phyloP scores from a whole-genome alignment of 2,329 filamentous ascomycete species.

The Ophiostoma montium region DNA sequence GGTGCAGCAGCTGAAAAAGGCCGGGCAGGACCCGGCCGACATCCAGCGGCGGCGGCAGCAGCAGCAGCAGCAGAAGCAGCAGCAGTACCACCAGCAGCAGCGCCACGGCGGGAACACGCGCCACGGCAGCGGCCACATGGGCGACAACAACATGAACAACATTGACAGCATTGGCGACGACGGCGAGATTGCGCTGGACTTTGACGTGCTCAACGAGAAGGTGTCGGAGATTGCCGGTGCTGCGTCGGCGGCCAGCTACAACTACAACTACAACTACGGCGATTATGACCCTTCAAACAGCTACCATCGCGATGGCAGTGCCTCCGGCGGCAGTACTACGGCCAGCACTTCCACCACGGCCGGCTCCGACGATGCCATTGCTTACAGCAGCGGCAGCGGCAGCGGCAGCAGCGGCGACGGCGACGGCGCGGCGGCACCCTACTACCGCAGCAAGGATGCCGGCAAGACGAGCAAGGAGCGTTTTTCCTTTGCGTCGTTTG shows the following conservation, averaged over 20 bases:
- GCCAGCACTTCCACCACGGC: constrained; percentile 12
- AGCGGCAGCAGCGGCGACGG: constrained; percentile 18
- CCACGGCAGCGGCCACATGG: constrained; percentile 42
- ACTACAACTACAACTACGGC: constrained; percentile 13
- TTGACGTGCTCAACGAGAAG: constrained; percentile 33
- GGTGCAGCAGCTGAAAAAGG: constrained; percentile 75
- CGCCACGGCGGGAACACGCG: background rate
- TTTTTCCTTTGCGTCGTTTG: constrained; percentile 95
- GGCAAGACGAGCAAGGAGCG: constrained; percentile 96
- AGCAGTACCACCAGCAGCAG: constrained; percentile 1
- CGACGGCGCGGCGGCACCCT: constrained; percentile 32
- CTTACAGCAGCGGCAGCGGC: constrained; percentile 22
- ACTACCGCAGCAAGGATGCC: constrained; percentile 72
- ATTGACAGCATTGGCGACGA: constrained; percentile 70
- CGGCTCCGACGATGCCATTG: constrained; percentile 27
- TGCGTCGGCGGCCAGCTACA: constrained; percentile 14
- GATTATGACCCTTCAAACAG: background rate
- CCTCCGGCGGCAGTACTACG: background rate
- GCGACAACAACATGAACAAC: constrained; percentile 38
- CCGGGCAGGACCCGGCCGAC: constrained; percentile 58
- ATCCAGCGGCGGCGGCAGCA: constrained; percentile 47
- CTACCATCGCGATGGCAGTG: no score
- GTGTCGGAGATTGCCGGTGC: constrained; percentile 28
- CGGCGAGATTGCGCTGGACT: constrained; percentile 57
- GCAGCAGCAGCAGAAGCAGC: constrained; percentile 30